A percentile compares a stretch with the other conserved stretches of the same genome.
These are phyloP conservation scores for Nevesoporus exiguus DNA, from an alignment of 768 basidiomycete species.

Conservation along the genomic window DNA sequence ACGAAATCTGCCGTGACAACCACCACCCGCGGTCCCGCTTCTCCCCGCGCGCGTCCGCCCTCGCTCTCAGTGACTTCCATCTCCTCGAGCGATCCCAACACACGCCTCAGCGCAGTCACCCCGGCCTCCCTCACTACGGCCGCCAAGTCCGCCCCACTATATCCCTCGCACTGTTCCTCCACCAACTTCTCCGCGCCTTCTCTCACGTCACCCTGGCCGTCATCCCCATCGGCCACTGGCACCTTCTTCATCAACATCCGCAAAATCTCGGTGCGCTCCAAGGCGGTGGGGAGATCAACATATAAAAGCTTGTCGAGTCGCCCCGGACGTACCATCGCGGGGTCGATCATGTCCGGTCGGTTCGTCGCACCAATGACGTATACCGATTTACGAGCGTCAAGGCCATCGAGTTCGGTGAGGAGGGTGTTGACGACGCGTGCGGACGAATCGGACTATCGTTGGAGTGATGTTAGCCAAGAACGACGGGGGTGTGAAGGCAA, in stretches of 20 bases:
- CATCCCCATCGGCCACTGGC: not conserved
- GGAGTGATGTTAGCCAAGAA: not conserved
- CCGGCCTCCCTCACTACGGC: not conserved
- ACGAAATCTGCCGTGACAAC: not conserved
- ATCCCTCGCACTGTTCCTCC: not conserved
- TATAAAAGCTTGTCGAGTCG: conserved; percentile 92
- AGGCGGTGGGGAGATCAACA: conserved; percentile 75
- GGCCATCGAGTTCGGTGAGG: not conserved
- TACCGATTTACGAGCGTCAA: conserved; percentile 38
- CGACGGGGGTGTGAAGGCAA: not conserved
- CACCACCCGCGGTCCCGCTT: not conserved
- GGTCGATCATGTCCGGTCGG: conserved; percentile 95
- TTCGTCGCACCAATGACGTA: conserved; percentile 96
- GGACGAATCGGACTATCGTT: not conserved
- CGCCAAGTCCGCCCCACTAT: not conserved
- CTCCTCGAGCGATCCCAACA: not conserved
- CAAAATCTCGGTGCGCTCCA: conserved; percentile 82
- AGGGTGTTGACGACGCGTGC: not conserved
- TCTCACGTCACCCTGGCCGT: not conserved
- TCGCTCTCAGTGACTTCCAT: not conserved
- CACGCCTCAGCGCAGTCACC: not conserved
- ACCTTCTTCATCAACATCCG: not conserved
- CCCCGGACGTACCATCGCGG: conserved; percentile 96
- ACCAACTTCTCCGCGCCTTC: not conserved
- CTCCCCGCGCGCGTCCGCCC: not conserved